These are phyloP conservation scores for Gomphus bonarii DNA, from an alignment of 1,284 basidiomycete species.

Conservation along the genomic window DNA sequence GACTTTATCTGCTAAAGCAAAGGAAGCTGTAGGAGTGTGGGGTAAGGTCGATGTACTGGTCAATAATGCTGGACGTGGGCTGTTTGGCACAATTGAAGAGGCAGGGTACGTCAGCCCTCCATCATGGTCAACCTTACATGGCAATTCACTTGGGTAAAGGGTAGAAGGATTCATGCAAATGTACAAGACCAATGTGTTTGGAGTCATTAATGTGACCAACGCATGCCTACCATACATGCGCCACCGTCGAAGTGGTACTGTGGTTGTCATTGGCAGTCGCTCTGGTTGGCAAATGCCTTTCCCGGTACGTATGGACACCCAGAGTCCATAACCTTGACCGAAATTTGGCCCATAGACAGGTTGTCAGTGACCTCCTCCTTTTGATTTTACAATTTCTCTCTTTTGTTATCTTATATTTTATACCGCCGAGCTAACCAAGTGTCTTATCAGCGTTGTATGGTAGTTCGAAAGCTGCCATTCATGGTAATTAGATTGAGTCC, in stretches of 20 bases:
- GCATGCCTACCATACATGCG: slow-evolving; percentile 32
- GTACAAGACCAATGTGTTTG: slow-evolving; percentile 28
- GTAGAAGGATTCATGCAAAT: slow-evolving; percentile 23
- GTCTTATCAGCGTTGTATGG: background rate
- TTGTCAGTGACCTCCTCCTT: background rate
- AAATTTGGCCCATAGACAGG: slow-evolving; percentile 5
- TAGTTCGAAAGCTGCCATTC: slow-evolving; percentile 36
- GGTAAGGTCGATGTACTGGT: slow-evolving; percentile 49
- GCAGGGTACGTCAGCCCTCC: slow-evolving; percentile 22
- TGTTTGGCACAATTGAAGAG: slow-evolving; percentile 26
- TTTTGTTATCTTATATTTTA: background rate
- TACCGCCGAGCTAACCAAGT: background rate
- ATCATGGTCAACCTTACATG: too few species aligned
- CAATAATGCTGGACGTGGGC: slow-evolving; percentile 44
- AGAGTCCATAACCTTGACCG: background rate
- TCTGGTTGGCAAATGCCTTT: slow-evolving; percentile 23
- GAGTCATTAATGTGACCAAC: slow-evolving; percentile 27
- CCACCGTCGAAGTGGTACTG: slow-evolving; percentile 22
- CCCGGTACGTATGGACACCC: slow-evolving; percentile 13
- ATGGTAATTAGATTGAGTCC: slow-evolving; percentile 26
- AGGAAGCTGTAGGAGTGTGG: slow-evolving; percentile 32
- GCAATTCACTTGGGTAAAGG: slow-evolving; percentile 12
- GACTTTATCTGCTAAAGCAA: slow-evolving; percentile 26
- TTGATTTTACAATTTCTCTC: background rate
- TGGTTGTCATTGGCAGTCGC: slow-evolving; percentile 27